phyloP scores from a whole-genome alignment of 352 stramenopile species.

The Phytophthora meadii region DNA sequence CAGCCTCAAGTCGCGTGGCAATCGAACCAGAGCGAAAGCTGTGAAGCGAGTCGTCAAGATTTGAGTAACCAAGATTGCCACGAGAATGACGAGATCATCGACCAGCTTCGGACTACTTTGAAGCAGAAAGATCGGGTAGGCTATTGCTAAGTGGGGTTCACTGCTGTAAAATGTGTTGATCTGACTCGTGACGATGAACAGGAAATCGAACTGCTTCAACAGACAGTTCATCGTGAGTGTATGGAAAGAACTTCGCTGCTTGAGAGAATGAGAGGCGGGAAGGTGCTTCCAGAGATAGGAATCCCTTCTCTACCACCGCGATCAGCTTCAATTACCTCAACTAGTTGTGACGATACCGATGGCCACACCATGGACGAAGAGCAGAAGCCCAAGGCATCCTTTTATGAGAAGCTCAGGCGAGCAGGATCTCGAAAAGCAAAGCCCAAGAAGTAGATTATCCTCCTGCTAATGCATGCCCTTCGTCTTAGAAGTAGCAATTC shows the following conservation, averaged over 20 bases:
- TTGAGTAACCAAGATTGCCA: conserved; percentile 54
- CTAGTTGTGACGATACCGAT: conserved; percentile 21
- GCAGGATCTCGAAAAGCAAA: conserved; percentile 64
- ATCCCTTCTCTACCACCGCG: conserved; percentile 1
- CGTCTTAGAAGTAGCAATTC: conserved; percentile 39
- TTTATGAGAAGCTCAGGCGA: conserved; percentile 82
- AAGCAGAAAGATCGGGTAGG: conserved; percentile 65
- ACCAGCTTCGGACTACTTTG: conserved; percentile 45
- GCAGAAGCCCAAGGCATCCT: conserved; percentile 53
- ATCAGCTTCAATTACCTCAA: conserved; percentile 4
- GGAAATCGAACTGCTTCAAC: conserved; percentile 79
- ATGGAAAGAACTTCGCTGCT: conserved; percentile 81
- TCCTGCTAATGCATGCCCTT: background rate
- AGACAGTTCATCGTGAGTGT: conserved; percentile 86
- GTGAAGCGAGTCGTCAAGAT: conserved; percentile 8
- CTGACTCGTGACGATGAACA: conserved; percentile 15
- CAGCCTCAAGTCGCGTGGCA: conserved; percentile 17
- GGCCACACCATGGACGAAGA: conserved; percentile 20
- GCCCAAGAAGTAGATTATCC: conserved; percentile 39
- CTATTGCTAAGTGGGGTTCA: background rate
- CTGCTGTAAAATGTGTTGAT: too few species aligned
- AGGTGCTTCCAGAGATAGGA: conserved; percentile 64
- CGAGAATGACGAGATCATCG: conserved; percentile 52
- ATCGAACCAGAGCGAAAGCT: conserved; percentile 5
- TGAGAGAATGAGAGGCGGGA: conserved; percentile 73